A percentile compares a stretch with the other conserved stretches of the same genome.
These are phyloP conservation scores for Speleostelium caveatum DNA, from an alignment of 78 protist genomes.

Conservation along the genomic window DNA sequence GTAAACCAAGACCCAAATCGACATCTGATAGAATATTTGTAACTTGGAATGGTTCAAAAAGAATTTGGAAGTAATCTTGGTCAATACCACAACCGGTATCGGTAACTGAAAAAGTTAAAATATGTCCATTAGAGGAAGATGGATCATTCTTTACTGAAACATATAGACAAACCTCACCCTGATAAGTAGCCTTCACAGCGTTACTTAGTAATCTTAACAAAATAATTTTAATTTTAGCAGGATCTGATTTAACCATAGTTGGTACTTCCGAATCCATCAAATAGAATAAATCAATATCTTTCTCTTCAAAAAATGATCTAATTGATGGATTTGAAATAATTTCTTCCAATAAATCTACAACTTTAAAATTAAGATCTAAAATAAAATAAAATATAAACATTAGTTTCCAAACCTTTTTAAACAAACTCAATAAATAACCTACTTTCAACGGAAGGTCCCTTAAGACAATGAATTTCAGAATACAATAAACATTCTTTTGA, in stretches of 20 bases:
- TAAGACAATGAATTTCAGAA: conserved; percentile 24
- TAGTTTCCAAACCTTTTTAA: not conserved
- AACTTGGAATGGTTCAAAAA: conserved; percentile 54
- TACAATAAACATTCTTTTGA: conserved; percentile 44
- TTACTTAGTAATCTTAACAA: conserved; percentile 1
- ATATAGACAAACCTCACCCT: conserved; percentile 35
- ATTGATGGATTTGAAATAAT: conserved; percentile 36
- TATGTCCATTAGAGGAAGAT: not conserved
- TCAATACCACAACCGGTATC: conserved; percentile 60
- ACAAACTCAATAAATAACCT: not conserved
- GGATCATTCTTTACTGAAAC: no score
- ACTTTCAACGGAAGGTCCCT: not conserved
- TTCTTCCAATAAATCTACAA: conserved; percentile 25
- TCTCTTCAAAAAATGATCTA: conserved; percentile 35
- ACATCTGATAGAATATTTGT: conserved; percentile 3
- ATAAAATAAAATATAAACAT: not conserved
- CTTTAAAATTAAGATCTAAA: not conserved
- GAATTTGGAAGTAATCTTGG: not conserved
- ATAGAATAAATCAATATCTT: conserved; percentile 45
- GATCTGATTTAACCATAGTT: not conserved
- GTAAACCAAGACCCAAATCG: conserved; percentile 42
- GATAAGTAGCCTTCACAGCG: conserved; percentile 39
- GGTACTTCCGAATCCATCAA: conserved; percentile 24
- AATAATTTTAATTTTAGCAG: conserved; percentile 23
- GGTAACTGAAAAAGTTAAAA: conserved; percentile 26